Conservation (phyloP, 1,284 basidiomycete species). For the Fomitopsis palustris region DNA sequence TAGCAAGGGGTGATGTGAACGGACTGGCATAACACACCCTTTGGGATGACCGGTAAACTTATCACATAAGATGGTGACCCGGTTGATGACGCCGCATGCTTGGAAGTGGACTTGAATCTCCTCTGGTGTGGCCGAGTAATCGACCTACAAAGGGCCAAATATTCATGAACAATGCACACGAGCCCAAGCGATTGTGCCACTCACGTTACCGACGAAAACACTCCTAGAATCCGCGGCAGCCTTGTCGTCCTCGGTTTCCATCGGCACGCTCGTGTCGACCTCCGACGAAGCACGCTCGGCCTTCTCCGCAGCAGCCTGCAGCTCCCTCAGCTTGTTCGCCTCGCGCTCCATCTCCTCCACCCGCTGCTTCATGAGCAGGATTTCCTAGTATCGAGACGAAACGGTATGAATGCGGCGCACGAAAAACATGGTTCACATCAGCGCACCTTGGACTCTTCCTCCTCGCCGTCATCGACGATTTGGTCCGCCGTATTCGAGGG, state of each 20-base stretch:
- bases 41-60: conserved; percentile 99
- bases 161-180: background rate
- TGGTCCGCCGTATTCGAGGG: conserved; percentile 27
- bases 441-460: conserved; percentile 36
- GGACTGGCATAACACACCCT: conserved; percentile 59
- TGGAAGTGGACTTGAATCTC: conserved; percentile 98
- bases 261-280: conserved; percentile 41
- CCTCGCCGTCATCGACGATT: conserved; percentile 32
- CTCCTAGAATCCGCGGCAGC: conserved; percentile 83
- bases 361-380: conserved; percentile 87
- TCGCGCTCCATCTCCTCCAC: conserved; percentile 93
- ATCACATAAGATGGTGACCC: conserved; percentile 98
- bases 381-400: conserved; percentile 51
- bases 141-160: conserved; percentile 63
- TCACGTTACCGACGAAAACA: conserved; percentile 95
- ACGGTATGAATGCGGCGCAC: background rate
- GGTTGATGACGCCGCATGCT: conserved; percentile 96
- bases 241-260: conserved; percentile 77
- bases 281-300: conserved; percentile 38
- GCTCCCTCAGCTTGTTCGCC: conserved; percentile 84
- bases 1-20: background rate
- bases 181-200: conserved; percentile 24
- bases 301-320: conserved; percentile 85
- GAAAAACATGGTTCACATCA: background rate
- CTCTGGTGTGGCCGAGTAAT: conserved; percentile 96